phyloP scores from a whole-genome alignment of 1,139 yeast species.

The Debaryomyces subglobosus region DNA sequence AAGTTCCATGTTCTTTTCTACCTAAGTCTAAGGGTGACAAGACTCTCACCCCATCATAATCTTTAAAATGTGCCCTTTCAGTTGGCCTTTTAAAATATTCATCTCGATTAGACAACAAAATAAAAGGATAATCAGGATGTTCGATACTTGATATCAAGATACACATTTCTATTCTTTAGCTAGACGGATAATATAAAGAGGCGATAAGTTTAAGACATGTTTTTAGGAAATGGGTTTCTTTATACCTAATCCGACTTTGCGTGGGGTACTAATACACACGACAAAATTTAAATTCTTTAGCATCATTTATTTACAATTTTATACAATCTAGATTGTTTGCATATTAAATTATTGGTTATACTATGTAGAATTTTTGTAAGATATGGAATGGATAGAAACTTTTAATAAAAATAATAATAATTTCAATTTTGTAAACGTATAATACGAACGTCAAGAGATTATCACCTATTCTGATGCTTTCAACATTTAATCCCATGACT shows the following conservation, averaged over 20 bases:
- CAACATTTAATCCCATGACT: slow-evolving; percentile 20
- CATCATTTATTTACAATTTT: slow-evolving; percentile 1
- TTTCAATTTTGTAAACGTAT: not conserved
- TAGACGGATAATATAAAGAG: not conserved
- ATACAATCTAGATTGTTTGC: not conserved
- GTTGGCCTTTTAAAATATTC: slow-evolving; percentile 81
- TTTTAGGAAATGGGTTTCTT: not conserved
- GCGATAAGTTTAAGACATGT: not conserved
- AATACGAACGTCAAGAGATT: not conserved
- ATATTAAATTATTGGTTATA: not conserved
- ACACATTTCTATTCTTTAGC: slow-evolving; percentile 51
- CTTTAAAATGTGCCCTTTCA: slow-evolving; percentile 56
- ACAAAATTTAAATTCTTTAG: not conserved
- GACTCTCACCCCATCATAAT: slow-evolving; percentile 35
- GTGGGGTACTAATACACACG: not conserved
- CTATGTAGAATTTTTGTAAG: not conserved
- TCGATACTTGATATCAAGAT: slow-evolving; percentile 61
- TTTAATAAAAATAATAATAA: not conserved
- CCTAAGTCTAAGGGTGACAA: slow-evolving; percentile 79
- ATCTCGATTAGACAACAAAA: slow-evolving; percentile 82
- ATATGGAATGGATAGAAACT: not conserved
- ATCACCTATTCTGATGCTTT: not conserved
- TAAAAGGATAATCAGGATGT: slow-evolving; percentile 68
- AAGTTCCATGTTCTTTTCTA: slow-evolving; percentile 79
- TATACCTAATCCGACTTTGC: not conserved